Evolutionary conservation across 1,284 basidiomycete genomes (phyloP).

Genomic region (Tylopilus sp.): DNA sequence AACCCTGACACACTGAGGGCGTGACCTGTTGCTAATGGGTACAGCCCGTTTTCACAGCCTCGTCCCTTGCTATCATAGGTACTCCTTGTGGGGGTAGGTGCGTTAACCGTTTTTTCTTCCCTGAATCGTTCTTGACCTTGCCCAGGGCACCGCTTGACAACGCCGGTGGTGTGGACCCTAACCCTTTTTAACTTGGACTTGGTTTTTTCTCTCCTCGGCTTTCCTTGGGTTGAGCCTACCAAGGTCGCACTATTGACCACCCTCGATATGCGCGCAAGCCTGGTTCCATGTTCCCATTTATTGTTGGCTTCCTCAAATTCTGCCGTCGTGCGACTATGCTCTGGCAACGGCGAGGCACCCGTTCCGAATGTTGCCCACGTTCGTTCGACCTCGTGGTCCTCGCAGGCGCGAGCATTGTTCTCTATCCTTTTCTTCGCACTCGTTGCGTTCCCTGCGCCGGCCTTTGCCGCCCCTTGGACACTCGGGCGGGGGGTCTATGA

Average conservation of each 20-base stretch:
- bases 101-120: background rate
- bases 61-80: background rate
- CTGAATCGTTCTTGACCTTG: background rate
- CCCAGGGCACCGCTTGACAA: conserved; percentile 8
- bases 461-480: conserved; percentile 14
- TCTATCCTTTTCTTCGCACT: conserved; percentile 3
- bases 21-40: background rate
- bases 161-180: background rate
- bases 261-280: conserved; percentile 11
- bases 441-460: background rate
- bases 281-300: background rate
- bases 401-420: background rate
- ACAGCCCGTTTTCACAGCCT: conserved; percentile 6
- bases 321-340: conserved; percentile 1
- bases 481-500: background rate
- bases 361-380: background rate
- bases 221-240: background rate
- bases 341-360: conserved; percentile 4
- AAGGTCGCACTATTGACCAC: conserved; percentile 8
- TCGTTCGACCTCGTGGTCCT: conserved; percentile 4
- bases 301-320: conserved; percentile 1
- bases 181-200: conserved; percentile 6
- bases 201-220: background rate
- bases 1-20: background rate
- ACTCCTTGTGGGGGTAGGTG: background rate